Percentiles rank a stretch among this genome's conserved stretches.
Evolutionary conservation across 1,284 basidiomycete species (phyloP).

Genomic region (Pseudozyma pruni): DNA sequence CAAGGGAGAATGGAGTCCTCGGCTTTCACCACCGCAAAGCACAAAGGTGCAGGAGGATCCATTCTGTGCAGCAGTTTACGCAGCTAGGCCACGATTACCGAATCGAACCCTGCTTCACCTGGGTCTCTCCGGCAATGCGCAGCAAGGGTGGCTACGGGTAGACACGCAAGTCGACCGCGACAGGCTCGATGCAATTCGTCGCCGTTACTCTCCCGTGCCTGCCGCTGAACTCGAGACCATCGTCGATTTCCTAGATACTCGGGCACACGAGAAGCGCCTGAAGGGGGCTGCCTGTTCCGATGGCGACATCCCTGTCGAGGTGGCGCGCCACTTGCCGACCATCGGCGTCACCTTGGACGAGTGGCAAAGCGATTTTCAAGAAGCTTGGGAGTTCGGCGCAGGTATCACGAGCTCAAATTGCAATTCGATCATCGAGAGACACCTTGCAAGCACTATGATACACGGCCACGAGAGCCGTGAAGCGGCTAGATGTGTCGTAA

Average conservation of each 20-base stretch:
- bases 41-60: not conserved
- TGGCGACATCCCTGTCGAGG: conserved; percentile 10
- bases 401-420: too few species aligned
- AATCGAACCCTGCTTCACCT: conserved; percentile 1
- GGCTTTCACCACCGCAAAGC: too few species aligned
- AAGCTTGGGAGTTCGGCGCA: too few species aligned
- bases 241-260: conserved; percentile 9
- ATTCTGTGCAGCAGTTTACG: conserved; percentile 4
- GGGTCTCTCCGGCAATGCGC: conserved; percentile 10
- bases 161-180: conserved; percentile 5
- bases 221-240: conserved; percentile 11
- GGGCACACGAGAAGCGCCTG: conserved; percentile 2
- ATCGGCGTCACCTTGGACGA: conserved; percentile 17
- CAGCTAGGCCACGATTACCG: not conserved
- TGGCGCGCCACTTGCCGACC: conserved; percentile 7
- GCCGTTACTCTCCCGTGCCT: conserved; percentile 15
- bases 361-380: conserved; percentile 30
- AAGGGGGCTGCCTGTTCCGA: not conserved
- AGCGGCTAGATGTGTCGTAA: conserved; percentile 12
- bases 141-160: conserved; percentile 5
- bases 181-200: conserved; percentile 3
- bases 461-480: too few species aligned
- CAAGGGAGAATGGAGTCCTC: too few species aligned
- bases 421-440: too few species aligned
- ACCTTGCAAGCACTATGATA: too few species aligned